phyloP scores from a whole-genome alignment of 176 grass and related monocot genomes.

The Eragrostis curvula region DNA sequence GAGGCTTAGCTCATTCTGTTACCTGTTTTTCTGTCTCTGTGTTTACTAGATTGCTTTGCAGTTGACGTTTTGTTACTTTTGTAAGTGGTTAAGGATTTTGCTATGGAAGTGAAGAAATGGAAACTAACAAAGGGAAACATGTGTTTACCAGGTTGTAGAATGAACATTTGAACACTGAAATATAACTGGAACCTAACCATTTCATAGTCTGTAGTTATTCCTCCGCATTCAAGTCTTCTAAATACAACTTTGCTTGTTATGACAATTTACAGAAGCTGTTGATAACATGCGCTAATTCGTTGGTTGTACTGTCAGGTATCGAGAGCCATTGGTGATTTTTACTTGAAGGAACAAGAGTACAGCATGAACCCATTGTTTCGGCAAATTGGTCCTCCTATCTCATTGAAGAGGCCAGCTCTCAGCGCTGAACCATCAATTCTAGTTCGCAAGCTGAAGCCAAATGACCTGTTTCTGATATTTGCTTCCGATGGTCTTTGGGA shows the following conservation, averaged over 20 bases:
- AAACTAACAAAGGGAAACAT: too few relatives aligned
- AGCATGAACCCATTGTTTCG: constrained; percentile 70
- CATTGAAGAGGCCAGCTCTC: constrained; percentile 74
- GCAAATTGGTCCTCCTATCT: constrained; percentile 48
- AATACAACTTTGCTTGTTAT: neutral
- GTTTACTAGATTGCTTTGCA: neutral
- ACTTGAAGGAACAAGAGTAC: constrained; percentile 84
- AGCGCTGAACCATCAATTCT: constrained; percentile 76
- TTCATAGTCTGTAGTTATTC: neutral
- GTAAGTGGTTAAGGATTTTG: neutral
- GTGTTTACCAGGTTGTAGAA: neutral
- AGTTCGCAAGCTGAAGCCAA: constrained; percentile 67
- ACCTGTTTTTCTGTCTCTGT: neutral
- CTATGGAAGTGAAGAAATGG: neutral
- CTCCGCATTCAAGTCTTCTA: too few relatives aligned
- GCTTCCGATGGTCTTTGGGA: constrained; percentile 96
- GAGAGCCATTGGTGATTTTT: constrained; percentile 89
- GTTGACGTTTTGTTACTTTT: neutral
- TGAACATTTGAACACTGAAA: neutral
- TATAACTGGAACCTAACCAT: neutral
- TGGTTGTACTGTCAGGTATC: constrained; percentile 61
- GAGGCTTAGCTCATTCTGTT: neutral
- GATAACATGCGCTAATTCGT: neutral
- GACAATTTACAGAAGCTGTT: constrained; percentile 13
- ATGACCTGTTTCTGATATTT: constrained; percentile 83